Conservation (phyloP, 805 yeast species). For the Dipodascus albidus region DNA sequence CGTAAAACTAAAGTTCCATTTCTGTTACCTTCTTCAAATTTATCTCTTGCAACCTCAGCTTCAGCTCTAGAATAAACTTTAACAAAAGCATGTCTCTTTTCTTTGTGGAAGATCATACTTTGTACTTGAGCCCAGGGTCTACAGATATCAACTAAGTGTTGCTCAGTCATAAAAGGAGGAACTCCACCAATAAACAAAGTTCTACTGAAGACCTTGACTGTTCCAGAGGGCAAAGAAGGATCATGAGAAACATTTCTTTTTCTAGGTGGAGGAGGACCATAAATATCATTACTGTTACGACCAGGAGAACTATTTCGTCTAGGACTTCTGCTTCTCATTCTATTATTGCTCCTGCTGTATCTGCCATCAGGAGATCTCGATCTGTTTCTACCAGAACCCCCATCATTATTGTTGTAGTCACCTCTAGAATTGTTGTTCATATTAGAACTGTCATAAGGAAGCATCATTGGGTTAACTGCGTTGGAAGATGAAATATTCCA, state of each 20-base stretch:
- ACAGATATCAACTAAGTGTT: conserved; percentile 54
- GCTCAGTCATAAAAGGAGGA: conserved; percentile 70
- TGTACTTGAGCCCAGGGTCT: conserved; percentile 89
- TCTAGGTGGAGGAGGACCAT: conserved; percentile 13
- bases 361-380: conserved; percentile 17
- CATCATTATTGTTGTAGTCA: neutral
- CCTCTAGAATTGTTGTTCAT: neutral
- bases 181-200: conserved; percentile 93
- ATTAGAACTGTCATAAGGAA: neutral
- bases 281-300: conserved; percentile 5
- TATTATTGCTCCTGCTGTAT: neutral
- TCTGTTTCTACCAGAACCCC: conserved; percentile 6
- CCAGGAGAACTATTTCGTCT: conserved; percentile 7
- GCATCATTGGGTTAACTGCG: neutral
- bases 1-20: conserved; percentile 56
- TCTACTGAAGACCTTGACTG: conserved; percentile 74
- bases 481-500: neutral
- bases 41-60: conserved; percentile 71
- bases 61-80: conserved; percentile 86
- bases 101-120: conserved; percentile 74
- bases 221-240: conserved; percentile 59
- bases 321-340: conserved; percentile 5
- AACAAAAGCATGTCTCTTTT: conserved; percentile 91
- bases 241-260: conserved; percentile 66
- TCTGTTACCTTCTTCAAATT: conserved; percentile 48